phyloP scores from a whole-genome alignment of 352 stramenopile species.

The Pythium phragmiticola region DNA sequence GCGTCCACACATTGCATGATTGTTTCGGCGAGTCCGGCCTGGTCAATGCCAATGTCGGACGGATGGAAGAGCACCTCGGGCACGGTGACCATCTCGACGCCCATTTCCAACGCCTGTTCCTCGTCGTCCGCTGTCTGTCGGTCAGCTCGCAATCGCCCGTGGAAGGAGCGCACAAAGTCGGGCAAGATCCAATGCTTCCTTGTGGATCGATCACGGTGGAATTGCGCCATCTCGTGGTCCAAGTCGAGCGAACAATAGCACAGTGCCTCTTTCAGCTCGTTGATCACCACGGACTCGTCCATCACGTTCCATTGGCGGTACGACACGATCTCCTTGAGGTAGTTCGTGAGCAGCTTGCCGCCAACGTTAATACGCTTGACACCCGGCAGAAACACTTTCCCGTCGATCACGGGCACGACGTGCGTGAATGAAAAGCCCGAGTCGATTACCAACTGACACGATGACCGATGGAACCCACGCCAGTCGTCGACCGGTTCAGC shows the following conservation, averaged over 20 bases:
- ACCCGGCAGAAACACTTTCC: slow-evolving; percentile 40
- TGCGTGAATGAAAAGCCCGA: slow-evolving; percentile 95
- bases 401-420: slow-evolving; percentile 89
- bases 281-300: slow-evolving; percentile 79
- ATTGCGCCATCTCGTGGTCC: slow-evolving; percentile 59
- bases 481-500: slow-evolving; percentile 27
- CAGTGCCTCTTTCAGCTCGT: slow-evolving; percentile 87
- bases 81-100: slow-evolving; percentile 86
- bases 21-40: slow-evolving; percentile 81
- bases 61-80: slow-evolving; percentile 92
- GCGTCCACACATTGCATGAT: slow-evolving; percentile 84
- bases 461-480: slow-evolving; percentile 47
- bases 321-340: slow-evolving; percentile 95
- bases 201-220: slow-evolving; percentile 36
- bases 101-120: slow-evolving; percentile 78
- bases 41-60: slow-evolving; percentile 88
- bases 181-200: slow-evolving; percentile 76
- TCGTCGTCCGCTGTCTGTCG: slow-evolving; percentile 25
- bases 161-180: slow-evolving; percentile 75
- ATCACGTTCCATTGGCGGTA: slow-evolving; percentile 97
- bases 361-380: slow-evolving; percentile 90
- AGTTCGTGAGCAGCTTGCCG: slow-evolving; percentile 96
- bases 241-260: slow-evolving; percentile 91
- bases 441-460: slow-evolving; percentile 89
- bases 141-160: slow-evolving; percentile 36